A percentile compares a stretch with the other conserved stretches of the same genome.
phyloP scores from a whole-genome alignment of 2,329 filamentous ascomycete species.

The Pseudogymnoascus pannorum region DNA sequence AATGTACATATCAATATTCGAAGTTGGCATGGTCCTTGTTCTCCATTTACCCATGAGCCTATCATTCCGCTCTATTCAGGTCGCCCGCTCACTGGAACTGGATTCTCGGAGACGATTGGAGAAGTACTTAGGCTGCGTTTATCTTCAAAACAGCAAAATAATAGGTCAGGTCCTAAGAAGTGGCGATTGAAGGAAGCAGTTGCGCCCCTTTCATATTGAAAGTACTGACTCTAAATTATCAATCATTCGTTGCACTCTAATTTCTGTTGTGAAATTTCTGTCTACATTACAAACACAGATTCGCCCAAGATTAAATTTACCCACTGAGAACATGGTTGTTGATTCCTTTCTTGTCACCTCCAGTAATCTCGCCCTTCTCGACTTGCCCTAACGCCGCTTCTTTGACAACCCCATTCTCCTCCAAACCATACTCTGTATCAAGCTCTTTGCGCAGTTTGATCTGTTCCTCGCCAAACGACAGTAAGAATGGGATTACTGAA shows the following conservation, averaged over 20 bases:
- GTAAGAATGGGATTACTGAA: conserved; percentile 27
- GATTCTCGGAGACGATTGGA: not conserved
- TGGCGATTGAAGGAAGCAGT: not conserved
- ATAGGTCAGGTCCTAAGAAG: not conserved
- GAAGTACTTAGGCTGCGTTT: not conserved
- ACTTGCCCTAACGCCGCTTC: not conserved
- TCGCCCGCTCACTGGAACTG: not conserved
- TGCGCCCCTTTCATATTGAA: not conserved
- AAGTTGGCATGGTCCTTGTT: not conserved
- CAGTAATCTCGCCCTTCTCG: not conserved
- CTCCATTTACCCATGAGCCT: not conserved
- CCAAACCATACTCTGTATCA: conserved; percentile 34
- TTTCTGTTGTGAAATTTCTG: not conserved
- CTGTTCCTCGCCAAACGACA: conserved; percentile 31
- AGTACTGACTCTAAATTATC: not conserved
- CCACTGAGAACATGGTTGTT: not conserved
- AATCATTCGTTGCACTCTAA: not conserved
- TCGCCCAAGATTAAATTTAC: too few relatives aligned
- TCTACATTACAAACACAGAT: not conserved
- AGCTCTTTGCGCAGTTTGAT: conserved; percentile 32
- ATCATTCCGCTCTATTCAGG: not conserved
- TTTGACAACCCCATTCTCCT: conserved; percentile 19
- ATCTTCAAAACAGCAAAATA: not conserved
- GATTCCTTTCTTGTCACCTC: not conserved
- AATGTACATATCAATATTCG: not conserved